Evolutionary conservation across 306 rosid species (phyloP), one percentile per base, ranked within the genome.

Genomic region (Vicia faba): DNA sequence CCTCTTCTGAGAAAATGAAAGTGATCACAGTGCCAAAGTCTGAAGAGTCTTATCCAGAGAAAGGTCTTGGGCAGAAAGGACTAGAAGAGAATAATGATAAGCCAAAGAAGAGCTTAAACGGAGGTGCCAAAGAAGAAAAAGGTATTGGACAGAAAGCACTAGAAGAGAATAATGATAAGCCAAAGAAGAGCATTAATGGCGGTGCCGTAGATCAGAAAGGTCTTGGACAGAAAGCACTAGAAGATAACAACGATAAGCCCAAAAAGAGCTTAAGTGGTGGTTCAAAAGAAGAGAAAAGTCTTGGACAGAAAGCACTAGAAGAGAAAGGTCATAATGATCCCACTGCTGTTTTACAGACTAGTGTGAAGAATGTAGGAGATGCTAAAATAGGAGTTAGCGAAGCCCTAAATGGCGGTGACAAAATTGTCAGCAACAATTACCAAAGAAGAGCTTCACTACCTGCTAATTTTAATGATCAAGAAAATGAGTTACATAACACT

Each of bases 391-490:
- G 64, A 72, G 60, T 54, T 31, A 26, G 64, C 11, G 80, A 76
- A 64, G 84, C 66, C 61, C 61, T 51, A 65, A 80, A 72, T 36
- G 70, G 33, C 11, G 73, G 44, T 38, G 82, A 78, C 59, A 70
- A 58, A 62, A 31, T 73, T 38, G 55, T 72, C 54, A 29, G 78
- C 56, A 80, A 75, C 77, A 79, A 70, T 69, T 58, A 26, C 80
- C 71, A 71, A 58, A 70, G 82, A 80, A 79, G 82, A 74, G 83
- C 85, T 61, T 81, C 85, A 53, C 59, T 81, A 11, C 84, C 88
- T 26, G 73, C 69, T 39, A 81, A 77, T 44, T 76, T 81, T 35
- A 81, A 79, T 44, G 75, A 71, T 79, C 79, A 68, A 45, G 86
- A 83, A 26, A 76, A 16, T 61, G 80, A 70, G 48, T 40, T 64